Percentiles rank a stretch among this genome's conserved stretches.
These are phyloP conservation scores for Syzygium oleosum DNA, from an alignment of 345 rosid species.

Conservation along the genomic window DNA sequence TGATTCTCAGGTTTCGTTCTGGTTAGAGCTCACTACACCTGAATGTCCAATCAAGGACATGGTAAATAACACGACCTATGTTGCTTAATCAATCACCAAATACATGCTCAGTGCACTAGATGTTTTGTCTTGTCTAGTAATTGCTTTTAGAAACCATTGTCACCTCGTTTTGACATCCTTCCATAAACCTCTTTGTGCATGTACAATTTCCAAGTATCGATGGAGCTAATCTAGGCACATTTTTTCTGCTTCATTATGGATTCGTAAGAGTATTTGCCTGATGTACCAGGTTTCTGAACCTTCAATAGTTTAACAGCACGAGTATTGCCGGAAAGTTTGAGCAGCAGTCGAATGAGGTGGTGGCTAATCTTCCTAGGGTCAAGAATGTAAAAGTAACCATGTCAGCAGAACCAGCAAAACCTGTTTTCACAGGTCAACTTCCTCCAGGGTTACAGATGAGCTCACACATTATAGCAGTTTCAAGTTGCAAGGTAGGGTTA, in stretches of 20 bases:
- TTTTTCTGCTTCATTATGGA: not conserved
- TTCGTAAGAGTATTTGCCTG: not conserved
- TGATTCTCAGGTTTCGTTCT: slow-evolving; percentile 62
- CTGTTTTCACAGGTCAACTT: slow-evolving; percentile 61
- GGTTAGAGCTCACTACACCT: slow-evolving; percentile 94
- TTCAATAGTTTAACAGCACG: not conserved
- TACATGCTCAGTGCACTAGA: not conserved
- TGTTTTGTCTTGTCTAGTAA: not conserved
- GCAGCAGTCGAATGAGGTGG: slow-evolving; percentile 77
- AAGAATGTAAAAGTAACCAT: slow-evolving; percentile 70
- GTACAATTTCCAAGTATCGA: not conserved
- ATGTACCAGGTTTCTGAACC: not conserved
- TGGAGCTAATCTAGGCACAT: not conserved
- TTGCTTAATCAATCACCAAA: not conserved
- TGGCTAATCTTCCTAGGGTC: slow-evolving; percentile 70
- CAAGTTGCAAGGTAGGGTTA: slow-evolving; percentile 80
- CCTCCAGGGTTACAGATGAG: slow-evolving; percentile 71
- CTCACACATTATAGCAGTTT: slow-evolving; percentile 80
- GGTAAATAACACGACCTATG: slow-evolving; percentile 26
- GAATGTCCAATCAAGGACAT: slow-evolving; percentile 96
- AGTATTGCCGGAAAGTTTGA: slow-evolving; percentile 49
- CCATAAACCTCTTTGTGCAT: not conserved
- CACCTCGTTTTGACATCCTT: not conserved
- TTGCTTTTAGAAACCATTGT: not conserved
- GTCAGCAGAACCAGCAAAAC: slow-evolving; percentile 91